phyloP scores from a whole-genome alignment of 768 basidiomycete genomes.

The Suillus bovinus region DNA sequence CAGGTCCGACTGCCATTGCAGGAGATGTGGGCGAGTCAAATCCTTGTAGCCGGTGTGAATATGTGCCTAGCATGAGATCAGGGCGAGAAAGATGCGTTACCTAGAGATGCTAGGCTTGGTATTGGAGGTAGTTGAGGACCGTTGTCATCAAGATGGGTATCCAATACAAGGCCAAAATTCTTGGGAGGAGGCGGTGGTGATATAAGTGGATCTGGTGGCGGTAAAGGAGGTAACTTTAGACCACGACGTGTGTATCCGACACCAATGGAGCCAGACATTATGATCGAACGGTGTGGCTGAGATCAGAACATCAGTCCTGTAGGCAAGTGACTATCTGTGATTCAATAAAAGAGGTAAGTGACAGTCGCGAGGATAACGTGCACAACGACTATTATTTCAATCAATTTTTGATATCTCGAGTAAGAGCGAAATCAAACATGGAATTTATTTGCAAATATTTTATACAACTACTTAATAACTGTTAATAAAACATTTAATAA shows the following conservation, averaged over 20 bases:
- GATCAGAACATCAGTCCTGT: neutral
- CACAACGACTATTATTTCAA: neutral
- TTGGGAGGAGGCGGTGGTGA: constrained; percentile 25
- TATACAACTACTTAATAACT: neutral
- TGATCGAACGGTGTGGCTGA: too few species aligned
- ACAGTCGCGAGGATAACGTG: neutral
- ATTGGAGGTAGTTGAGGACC: constrained; percentile 14
- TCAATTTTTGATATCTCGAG: constrained; percentile 4
- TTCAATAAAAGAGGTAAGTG: neutral
- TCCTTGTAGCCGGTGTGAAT: constrained; percentile 23
- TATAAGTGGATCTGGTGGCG: constrained; percentile 10
- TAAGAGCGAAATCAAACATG: too few species aligned
- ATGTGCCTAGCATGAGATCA: constrained; percentile 5
- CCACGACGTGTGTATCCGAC: constrained; percentile 22
- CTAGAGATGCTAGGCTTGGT: constrained; percentile 23
- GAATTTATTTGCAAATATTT: neutral
- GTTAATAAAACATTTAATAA: too few species aligned
- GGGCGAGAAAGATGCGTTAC: constrained; percentile 17
- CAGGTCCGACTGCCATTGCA: constrained; percentile 19
- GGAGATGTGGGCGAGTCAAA: constrained; percentile 25
- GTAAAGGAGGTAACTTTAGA: constrained; percentile 30
- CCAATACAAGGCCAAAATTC: constrained; percentile 11
- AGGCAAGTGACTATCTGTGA: neutral
- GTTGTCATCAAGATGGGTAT: constrained; percentile 9
- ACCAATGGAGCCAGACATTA: neutral